Percentiles rank a stretch among this genome's conserved stretches.
Evolutionary conservation across 306 rosid species (phyloP).

Genomic region (Cicer pinnatifidum): DNA sequence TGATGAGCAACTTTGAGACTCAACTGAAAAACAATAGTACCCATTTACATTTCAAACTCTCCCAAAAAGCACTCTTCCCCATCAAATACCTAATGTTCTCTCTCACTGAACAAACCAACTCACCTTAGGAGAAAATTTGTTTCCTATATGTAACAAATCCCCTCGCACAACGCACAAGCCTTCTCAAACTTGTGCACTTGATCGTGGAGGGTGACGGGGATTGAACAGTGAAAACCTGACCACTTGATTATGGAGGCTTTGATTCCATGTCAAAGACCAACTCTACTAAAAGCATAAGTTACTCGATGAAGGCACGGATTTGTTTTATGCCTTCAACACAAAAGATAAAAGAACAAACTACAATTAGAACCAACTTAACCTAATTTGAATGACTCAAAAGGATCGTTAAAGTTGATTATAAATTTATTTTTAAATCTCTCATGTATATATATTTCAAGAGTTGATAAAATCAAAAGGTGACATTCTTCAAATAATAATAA

Average conservation of each 20-base stretch:
- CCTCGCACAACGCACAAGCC: slow-evolving; percentile 12
- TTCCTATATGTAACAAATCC: neutral
- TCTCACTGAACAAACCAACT: neutral
- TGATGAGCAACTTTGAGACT: neutral
- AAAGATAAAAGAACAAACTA: slow-evolving; percentile 15
- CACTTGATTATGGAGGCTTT: neutral
- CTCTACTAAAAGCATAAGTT: slow-evolving; percentile 11
- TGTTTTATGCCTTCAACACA: neutral
- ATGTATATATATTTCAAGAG: neutral
- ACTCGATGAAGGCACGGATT: slow-evolving; percentile 1
- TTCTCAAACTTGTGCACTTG: slow-evolving; percentile 3
- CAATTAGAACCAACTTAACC: slow-evolving; percentile 21
- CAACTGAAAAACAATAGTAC: slow-evolving; percentile 3
- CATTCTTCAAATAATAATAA: slow-evolving; percentile 19
- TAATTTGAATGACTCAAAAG: slow-evolving; percentile 10
- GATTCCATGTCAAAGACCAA: slow-evolving; percentile 8
- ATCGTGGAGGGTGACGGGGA: neutral
- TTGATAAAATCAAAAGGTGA: slow-evolving; percentile 2
- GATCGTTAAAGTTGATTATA: neutral
- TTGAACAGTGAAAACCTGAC: neutral
- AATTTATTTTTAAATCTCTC: neutral
- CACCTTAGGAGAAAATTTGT: slow-evolving; percentile 7
- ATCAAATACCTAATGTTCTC: neutral
- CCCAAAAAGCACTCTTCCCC: slow-evolving; percentile 10
- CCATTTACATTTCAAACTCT: slow-evolving; percentile 25